Base-by-base conservation (phyloP, 768 basidiomycete genomes). In the Agaricus subrufescens region DNA sequence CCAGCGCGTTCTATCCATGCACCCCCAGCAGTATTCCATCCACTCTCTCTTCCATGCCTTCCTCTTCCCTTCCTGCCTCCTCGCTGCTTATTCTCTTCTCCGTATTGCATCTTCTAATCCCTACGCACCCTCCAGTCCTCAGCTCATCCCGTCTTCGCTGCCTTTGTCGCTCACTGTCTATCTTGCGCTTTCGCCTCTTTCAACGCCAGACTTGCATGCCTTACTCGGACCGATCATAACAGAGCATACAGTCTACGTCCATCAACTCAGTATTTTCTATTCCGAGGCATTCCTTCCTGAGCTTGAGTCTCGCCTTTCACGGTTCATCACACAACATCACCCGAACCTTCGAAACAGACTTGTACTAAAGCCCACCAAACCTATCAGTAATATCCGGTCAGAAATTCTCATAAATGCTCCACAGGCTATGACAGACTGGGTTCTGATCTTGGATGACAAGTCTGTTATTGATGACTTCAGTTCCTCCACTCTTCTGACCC, bases 371-470 rank as follows among this genome's bases (percentile, higher is more conserved):
- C 27, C 42, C 15, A 19, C 31, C 3, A 9, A 19, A 2, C 0
- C 19, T 1, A 7, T 42, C 40, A 12, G 45, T 8, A n/a, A 30
- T 27, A 11, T 34, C 15, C 29, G 40, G 15, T 14, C 46, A 30
- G 59, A 59, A 15, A 62, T 67, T 38, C 57, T 85, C n/a, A 65
- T 67, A 26, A 66, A 68, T 26, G 69, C 74, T 30, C 60, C 71
- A 4, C 73, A 71, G 29, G 68, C 73, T 26, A 68, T 75, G 11
- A 78, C 81, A 0, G 72, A 77, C 26, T 81, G 79, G 75, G 62
- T 81, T 8, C 73, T 88, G 11, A 50, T 87, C 7, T 68, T 86
- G 52, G 80, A 82, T 52, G 71, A 34, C 34, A 2, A 80, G 46
- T 54, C 61, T 44, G 83, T 77, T 8, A 58, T 87, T 8, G 27